Evolutionary conservation across 2,329 filamentous ascomycete species (phyloP).

Genomic region (Trichoderma afroharzianum): DNA sequence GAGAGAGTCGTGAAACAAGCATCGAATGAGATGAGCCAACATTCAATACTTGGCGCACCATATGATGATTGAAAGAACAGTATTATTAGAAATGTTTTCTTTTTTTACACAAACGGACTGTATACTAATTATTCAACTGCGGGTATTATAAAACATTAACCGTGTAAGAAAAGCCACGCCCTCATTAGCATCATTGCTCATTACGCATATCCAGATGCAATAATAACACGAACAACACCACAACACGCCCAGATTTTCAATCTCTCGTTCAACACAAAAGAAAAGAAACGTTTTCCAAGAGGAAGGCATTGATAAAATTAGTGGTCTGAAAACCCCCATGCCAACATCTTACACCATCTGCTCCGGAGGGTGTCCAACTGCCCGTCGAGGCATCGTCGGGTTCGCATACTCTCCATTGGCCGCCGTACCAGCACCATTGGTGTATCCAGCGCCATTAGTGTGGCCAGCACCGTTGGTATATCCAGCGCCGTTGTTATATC

Average conservation of each 20-base stretch:
- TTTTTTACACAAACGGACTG: neutral
- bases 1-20: neutral
- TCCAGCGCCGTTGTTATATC: conserved; percentile 2
- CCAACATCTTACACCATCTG: conserved; percentile 19
- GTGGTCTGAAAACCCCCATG: neutral
- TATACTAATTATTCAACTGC: neutral
- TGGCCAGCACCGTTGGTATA: conserved; percentile 2
- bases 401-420: conserved; percentile 2
- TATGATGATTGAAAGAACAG: neutral
- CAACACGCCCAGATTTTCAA: neutral
- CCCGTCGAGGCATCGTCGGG: conserved; percentile 19
- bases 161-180: neutral
- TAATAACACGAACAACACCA: neutral
- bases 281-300: neutral
- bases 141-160: neutral
- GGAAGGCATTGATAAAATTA: neutral
- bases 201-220: neutral
- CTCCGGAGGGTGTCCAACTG: conserved; percentile 19
- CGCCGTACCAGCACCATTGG: conserved; percentile 17
- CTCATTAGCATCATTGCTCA: neutral
- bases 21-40: neutral
- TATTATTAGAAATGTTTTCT: neutral
- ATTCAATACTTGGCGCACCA: neutral
- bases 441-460: conserved; percentile 5
- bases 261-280: neutral